phyloP scores from a whole-genome alignment of 768 basidiomycete species.

The Rhodosporidiobolus sp. region DNA sequence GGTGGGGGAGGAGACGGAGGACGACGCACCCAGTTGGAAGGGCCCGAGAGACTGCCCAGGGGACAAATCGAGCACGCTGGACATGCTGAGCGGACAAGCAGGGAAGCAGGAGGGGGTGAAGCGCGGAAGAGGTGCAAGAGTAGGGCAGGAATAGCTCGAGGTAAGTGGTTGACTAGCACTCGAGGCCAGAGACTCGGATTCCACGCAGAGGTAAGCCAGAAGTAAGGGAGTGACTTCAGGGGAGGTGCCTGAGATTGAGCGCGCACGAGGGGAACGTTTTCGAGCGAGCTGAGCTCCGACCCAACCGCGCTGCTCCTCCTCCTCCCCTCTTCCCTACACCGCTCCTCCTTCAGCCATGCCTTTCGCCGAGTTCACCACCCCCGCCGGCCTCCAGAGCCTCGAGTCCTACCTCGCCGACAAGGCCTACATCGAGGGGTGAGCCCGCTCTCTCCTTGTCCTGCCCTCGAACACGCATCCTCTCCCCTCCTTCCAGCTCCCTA shows the following conservation, averaged over 20 bases:
- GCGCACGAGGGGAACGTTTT: background rate
- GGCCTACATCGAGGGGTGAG: slow-evolving; percentile 90
- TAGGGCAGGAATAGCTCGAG: background rate
- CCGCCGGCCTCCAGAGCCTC: slow-evolving; percentile 34
- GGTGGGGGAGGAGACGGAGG: background rate
- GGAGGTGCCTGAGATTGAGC: no score
- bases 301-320: no score
- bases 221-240: background rate
- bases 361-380: slow-evolving; percentile 37
- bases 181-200: no score
- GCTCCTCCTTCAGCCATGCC: slow-evolving; percentile 13
- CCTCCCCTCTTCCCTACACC: background rate
- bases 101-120: background rate
- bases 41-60: slow-evolving; percentile 36
- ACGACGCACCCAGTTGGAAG: slow-evolving; percentile 38
- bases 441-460: slow-evolving; percentile 43
- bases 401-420: slow-evolving; percentile 70
- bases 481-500: background rate
- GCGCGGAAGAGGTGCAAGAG: background rate
- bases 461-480: slow-evolving; percentile 24
- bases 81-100: background rate
- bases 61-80: slow-evolving; percentile 11
- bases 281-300: background rate
- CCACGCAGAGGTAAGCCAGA: no score
- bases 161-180: no score